Percentiles rank a stretch among this genome's conserved stretches.
Conservation (phyloP, 2,329 filamentous ascomycete species). For the Emmonsiellopsis sp. region DNA sequence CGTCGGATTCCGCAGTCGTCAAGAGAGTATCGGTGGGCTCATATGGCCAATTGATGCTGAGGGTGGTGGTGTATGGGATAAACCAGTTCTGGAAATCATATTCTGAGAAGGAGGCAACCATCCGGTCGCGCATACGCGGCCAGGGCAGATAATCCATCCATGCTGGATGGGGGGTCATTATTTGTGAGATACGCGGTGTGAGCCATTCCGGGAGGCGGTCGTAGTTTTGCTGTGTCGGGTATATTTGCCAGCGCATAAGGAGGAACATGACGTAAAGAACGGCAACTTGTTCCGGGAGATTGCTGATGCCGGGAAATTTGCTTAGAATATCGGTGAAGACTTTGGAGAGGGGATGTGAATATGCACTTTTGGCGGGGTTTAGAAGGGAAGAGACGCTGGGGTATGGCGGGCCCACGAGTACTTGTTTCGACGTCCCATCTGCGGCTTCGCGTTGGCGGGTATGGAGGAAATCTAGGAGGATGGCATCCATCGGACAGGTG, state of each 20-base stretch:
- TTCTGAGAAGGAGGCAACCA: slow-evolving; percentile 46
- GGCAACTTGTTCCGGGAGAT: slow-evolving; percentile 73
- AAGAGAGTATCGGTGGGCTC: slow-evolving; percentile 62
- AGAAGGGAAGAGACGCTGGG: slow-evolving; percentile 71
- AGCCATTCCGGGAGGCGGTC: slow-evolving; percentile 67
- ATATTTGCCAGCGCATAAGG: slow-evolving; percentile 76
- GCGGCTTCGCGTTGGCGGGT: slow-evolving; percentile 58
- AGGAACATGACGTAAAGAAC: slow-evolving; percentile 82
- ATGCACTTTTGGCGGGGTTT: slow-evolving; percentile 55
- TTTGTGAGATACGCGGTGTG: slow-evolving; percentile 57
- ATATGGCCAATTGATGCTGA: slow-evolving; percentile 79
- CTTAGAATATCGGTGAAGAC: slow-evolving; percentile 77
- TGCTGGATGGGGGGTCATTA: slow-evolving; percentile 59
- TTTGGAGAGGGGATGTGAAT: slow-evolving; percentile 69
- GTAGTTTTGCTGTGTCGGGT: slow-evolving; percentile 70
- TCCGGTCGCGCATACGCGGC: slow-evolving; percentile 62
- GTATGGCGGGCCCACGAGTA: slow-evolving; percentile 67
- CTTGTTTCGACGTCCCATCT: slow-evolving; percentile 54
- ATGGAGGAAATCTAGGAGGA: slow-evolving; percentile 72
- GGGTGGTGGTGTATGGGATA: slow-evolving; percentile 66
- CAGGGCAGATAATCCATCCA: slow-evolving; percentile 82
- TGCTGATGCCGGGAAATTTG: slow-evolving; percentile 71
- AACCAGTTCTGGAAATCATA: slow-evolving; percentile 75
- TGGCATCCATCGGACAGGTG: slow-evolving; percentile 66
- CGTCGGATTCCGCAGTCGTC: slow-evolving; percentile 42